Evolutionary conservation across 2,329 filamentous ascomycete genomes (phyloP).

Genomic region (Daldinia eschscholtzii): DNA sequence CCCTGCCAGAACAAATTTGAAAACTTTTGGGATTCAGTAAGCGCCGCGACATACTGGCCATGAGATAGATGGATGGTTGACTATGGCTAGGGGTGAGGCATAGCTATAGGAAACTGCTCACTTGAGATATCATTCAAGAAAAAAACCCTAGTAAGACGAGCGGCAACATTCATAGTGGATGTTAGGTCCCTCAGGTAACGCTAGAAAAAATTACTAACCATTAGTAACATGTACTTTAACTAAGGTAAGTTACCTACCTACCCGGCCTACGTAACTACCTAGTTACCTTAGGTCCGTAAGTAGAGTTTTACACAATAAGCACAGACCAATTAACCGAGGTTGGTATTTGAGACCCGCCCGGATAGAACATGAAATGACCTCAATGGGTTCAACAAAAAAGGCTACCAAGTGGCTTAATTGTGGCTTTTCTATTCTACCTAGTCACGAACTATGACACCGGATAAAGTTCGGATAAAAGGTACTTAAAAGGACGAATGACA

Average conservation of each 20-base stretch:
- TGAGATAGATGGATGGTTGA: background rate
- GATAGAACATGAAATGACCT: background rate
- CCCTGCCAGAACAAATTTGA: conserved; percentile 9
- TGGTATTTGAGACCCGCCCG: background rate
- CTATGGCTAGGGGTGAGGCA: conserved; percentile 2
- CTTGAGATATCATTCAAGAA: background rate
- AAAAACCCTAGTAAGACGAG: background rate
- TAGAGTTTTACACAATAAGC: background rate
- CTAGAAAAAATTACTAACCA: too few species aligned
- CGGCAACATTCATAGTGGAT: background rate
- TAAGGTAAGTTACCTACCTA: too few species aligned
- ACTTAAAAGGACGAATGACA: too few species aligned
- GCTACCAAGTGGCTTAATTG: background rate
- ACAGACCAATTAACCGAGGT: conserved; percentile 9
- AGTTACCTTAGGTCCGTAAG: too few species aligned
- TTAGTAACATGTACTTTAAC: too few species aligned
- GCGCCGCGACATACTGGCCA: conserved; percentile 7
- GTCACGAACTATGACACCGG: background rate
- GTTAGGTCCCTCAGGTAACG: background rate
- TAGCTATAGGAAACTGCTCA: conserved; percentile 1
- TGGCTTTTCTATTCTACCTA: background rate
- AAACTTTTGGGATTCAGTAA: conserved; percentile 11
- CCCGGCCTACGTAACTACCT: too few species aligned
- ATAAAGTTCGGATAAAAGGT: background rate
- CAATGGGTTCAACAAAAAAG: background rate